Base-by-base conservation (phyloP, 2,329 filamentous ascomycete species). In the Penicillium digitatum region DNA sequence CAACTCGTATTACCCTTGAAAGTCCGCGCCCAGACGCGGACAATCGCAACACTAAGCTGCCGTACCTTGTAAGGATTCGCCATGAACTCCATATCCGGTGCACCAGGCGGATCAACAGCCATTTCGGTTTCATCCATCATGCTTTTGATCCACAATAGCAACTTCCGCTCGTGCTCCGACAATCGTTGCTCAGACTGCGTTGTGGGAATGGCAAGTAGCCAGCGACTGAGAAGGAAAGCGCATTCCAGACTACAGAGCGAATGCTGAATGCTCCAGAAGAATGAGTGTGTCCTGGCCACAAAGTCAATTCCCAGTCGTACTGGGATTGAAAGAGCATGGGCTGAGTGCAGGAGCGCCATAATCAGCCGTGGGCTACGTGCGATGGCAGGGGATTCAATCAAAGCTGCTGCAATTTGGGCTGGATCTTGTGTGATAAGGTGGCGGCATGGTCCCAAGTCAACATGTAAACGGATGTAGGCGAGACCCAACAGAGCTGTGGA, bases 191-290 rank as follows among this genome's bases (percentile, higher is more conserved):
- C 74, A 7, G 68, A 61, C 42, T 76, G 75, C 2, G 76, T 74
- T 16, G 69, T 59, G 11, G 76, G 76, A 22, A 78, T 76, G 5
- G 74, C 70, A 24, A 77, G 71, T 5, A 78, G 63, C 76, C 76
- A 78, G 47, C 76, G 72, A 54, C 74, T 77, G 5, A 78, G 65
- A 22, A 78, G 70, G 57, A 78, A 78, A 0, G 80, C 79, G 52
- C 80, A 82, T 60, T 82, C 79, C 16, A 82, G 65, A 55, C 77
- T 80, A 66, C 78, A 81, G 6, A 82, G 69, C 1, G 79, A 79
- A 60, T 82, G 80, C 59, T 82, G 79, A 27, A 82, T 78, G 35
- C 77, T 79, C 81, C 80, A 82, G 62, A 81, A 79, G 52, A 81
- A 78, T 1, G 79, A 80, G 62, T 81, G 79, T 1, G 77, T 81